Conservation (phyloP, 192 early-diverging fungal genomes). For the Coemansia sp. region DNA sequence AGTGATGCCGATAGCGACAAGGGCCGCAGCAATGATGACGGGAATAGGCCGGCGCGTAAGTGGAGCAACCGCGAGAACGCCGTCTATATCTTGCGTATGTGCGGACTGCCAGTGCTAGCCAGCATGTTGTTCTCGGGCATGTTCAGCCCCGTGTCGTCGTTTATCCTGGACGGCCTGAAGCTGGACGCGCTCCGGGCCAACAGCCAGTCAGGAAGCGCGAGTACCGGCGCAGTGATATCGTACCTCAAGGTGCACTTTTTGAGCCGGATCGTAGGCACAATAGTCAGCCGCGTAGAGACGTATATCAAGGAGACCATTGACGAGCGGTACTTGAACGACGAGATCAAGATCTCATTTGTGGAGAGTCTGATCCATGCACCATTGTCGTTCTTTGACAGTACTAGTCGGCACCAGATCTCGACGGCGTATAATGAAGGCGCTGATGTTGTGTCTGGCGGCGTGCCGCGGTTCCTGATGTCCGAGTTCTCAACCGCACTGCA, state of each 20-base stretch:
- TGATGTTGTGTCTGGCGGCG: constrained; percentile 11
- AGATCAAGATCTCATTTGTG: constrained; percentile 27
- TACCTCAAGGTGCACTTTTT: constrained; percentile 31
- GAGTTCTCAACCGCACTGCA: constrained; percentile 15
- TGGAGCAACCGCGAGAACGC: constrained; percentile 40
- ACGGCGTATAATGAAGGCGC: constrained; percentile 24
- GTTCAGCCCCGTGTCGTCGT: constrained; percentile 21
- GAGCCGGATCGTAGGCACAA: background rate
- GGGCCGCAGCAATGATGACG: background rate
- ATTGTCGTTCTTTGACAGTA: constrained; percentile 43
- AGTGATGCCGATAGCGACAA: constrained; percentile 1
- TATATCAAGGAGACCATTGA: constrained; percentile 7
- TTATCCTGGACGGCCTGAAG: constrained; percentile 26
- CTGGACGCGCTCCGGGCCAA: constrained; percentile 31
- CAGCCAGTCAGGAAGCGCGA: background rate
- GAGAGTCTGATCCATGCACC: constrained; percentile 34
- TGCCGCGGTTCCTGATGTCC: constrained; percentile 21
- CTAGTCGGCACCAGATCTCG: constrained; percentile 26
- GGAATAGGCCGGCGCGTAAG: constrained; percentile 13
- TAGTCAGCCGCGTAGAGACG: background rate
- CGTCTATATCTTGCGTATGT: constrained; percentile 23
- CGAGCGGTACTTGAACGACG: constrained; percentile 8
- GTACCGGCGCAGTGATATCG: constrained; percentile 14
- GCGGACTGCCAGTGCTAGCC: constrained; percentile 21
- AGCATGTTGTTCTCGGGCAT: constrained; percentile 27